Conservation (phyloP, 306 rosid species). For the Albizia julibrissin region DNA sequence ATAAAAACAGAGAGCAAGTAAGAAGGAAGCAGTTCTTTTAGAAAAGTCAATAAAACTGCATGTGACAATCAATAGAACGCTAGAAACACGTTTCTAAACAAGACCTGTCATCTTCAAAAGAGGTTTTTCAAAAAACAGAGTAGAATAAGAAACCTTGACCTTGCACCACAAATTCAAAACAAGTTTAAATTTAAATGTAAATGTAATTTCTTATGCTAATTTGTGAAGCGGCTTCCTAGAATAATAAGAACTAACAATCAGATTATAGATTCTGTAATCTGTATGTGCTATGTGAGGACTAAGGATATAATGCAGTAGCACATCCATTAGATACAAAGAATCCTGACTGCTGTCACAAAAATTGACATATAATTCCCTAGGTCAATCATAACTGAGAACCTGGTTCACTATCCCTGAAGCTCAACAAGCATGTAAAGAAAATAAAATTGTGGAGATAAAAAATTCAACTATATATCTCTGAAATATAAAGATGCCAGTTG, state of each 20-base stretch:
- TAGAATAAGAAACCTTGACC: too few relatives aligned
- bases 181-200: too few relatives aligned
- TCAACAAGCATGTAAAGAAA: conserved; percentile 6
- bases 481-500: conserved; percentile 23
- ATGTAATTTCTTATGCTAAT: too few relatives aligned
- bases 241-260: too few relatives aligned
- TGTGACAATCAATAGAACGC: neutral
- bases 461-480: too few relatives aligned
- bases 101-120: too few relatives aligned
- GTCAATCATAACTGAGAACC: neutral
- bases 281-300: neutral
- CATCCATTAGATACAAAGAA: neutral
- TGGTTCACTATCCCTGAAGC: neutral
- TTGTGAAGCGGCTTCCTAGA: too few relatives aligned
- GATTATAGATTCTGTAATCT: neutral
- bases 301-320: neutral
- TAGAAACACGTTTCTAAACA: too few relatives aligned
- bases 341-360: neutral
- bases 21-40: too few relatives aligned
- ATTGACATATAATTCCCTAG: neutral
- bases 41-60: too few relatives aligned
- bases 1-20: neutral
- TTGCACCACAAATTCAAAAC: too few relatives aligned
- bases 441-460: neutral
- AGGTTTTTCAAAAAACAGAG: too few relatives aligned